phyloP scores from a whole-genome alignment of 805 yeast species.

The Saturnispora halmiae region DNA sequence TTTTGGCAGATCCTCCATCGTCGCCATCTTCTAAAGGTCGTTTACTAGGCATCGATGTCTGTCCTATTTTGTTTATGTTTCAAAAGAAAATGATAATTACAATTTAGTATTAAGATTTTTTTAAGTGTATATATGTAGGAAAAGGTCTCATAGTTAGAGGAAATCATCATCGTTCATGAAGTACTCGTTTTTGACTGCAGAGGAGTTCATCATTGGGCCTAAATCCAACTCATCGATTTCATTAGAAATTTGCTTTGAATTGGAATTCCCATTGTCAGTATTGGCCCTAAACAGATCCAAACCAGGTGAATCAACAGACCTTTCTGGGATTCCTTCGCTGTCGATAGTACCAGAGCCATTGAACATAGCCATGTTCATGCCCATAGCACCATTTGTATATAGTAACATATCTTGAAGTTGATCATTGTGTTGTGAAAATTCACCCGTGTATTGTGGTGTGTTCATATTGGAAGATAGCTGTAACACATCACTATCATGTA shows the following conservation, averaged over 20 bases:
- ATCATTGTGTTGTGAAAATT: background rate
- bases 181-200: slow-evolving; percentile 5
- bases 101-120: too few species aligned
- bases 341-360: slow-evolving; percentile 12
- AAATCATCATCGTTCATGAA: slow-evolving; percentile 6
- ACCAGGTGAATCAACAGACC: slow-evolving; percentile 12
- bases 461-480: slow-evolving; percentile 6
- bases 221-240: slow-evolving; percentile 6
- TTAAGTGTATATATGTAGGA: background rate
- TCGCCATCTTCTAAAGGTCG: background rate
- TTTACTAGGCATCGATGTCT: background rate
- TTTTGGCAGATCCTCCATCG: background rate
- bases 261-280: slow-evolving; percentile 4
- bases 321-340: slow-evolving; percentile 8
- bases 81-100: too few species aligned
- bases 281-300: slow-evolving; percentile 12
- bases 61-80: too few species aligned
- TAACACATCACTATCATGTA: background rate
- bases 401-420: slow-evolving; percentile 5
- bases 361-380: slow-evolving; percentile 11
- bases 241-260: background rate
- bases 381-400: slow-evolving; percentile 1
- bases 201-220: slow-evolving; percentile 2
- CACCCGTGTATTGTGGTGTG: slow-evolving; percentile 5
- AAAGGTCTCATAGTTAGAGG: background rate